Conservation (phyloP, 2,329 filamentous ascomycete genomes). For the Apiospora saccharicola region DNA sequence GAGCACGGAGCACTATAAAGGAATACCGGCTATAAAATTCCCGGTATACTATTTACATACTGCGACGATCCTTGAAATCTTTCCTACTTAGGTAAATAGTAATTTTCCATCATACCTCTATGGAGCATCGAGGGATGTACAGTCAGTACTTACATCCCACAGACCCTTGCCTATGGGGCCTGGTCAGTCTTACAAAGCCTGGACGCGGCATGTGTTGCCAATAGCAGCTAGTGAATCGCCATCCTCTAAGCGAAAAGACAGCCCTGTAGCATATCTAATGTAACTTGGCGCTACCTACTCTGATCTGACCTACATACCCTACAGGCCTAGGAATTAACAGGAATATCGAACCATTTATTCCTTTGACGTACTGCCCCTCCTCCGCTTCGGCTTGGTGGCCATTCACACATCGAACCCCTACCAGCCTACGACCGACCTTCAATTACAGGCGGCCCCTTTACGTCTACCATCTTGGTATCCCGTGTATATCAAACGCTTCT, state of each 20-base stretch:
- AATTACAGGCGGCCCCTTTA: not conserved
- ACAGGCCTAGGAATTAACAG: conserved; percentile 9
- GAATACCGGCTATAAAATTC: conserved; percentile 10
- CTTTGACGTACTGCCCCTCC: conserved; percentile 19
- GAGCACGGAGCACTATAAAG: conserved; percentile 5
- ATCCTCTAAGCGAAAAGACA: conserved; percentile 16
- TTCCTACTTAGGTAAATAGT: conserved; percentile 12
- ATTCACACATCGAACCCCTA: conserved; percentile 1
- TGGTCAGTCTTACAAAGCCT: conserved; percentile 4
- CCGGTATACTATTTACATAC: conserved; percentile 19
- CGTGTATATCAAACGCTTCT: conserved; percentile 21
- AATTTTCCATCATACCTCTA: not conserved
- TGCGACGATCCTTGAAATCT: not conserved
- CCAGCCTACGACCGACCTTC: not conserved
- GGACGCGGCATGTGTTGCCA: conserved; percentile 18
- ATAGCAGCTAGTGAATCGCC: conserved; percentile 16
- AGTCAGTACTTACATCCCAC: not conserved
- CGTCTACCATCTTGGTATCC: not conserved
- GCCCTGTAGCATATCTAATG: conserved; percentile 20
- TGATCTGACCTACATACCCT: conserved; percentile 19
- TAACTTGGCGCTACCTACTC: conserved; percentile 19
- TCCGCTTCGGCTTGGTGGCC: conserved; percentile 10
- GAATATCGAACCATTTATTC: conserved; percentile 18
- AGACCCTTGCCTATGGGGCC: not conserved
- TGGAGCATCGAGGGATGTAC: not conserved